Evolutionary conservation across 805 yeast species (phyloP).

Genomic region (Ogataea degrootiae): DNA sequence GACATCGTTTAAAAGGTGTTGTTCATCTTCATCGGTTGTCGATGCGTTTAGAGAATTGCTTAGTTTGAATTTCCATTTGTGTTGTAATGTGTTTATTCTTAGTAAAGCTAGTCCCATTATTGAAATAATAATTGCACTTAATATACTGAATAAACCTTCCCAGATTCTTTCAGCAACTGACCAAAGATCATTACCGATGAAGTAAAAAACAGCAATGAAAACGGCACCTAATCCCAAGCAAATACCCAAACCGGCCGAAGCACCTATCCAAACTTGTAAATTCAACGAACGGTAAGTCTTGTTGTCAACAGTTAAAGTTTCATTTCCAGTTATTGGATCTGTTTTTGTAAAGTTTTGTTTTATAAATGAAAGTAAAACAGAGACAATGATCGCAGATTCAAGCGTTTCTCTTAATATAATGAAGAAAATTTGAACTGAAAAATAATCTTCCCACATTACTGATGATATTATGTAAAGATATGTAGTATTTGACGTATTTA

Average conservation of each 20-base stretch:
- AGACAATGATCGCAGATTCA: slow-evolving; percentile 71
- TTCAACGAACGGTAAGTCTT: slow-evolving; percentile 40
- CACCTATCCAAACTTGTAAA: slow-evolving; percentile 80
- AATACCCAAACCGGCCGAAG: slow-evolving; percentile 60
- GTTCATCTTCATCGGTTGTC: slow-evolving; percentile 6
- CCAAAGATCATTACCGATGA: slow-evolving; percentile 83
- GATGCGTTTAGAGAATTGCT: slow-evolving; percentile 21
- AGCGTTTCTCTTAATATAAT: slow-evolving; percentile 69
- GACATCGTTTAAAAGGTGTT: slow-evolving; percentile 10
- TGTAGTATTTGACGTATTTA: background rate
- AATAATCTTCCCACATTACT: slow-evolving; percentile 41
- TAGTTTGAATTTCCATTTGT: slow-evolving; percentile 68
- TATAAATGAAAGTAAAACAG: slow-evolving; percentile 67
- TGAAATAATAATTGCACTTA: slow-evolving; percentile 76
- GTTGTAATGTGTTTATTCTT: slow-evolving; percentile 73
- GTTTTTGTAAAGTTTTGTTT: slow-evolving; percentile 49
- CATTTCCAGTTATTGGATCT: slow-evolving; percentile 24
- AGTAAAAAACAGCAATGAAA: slow-evolving; percentile 66
- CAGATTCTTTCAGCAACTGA: slow-evolving; percentile 80
- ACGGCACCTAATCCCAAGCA: slow-evolving; percentile 71
- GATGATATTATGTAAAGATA: slow-evolving; percentile 38
- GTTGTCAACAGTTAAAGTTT: slow-evolving; percentile 27
- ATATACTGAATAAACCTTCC: slow-evolving; percentile 78
- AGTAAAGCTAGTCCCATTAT: slow-evolving; percentile 82
- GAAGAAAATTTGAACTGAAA: slow-evolving; percentile 70